Percentiles rank a stretch among this genome's conserved stretches.
phyloP scores from a whole-genome alignment of 2,329 filamentous ascomycete genomes.

The Diaporthe humulicola region DNA sequence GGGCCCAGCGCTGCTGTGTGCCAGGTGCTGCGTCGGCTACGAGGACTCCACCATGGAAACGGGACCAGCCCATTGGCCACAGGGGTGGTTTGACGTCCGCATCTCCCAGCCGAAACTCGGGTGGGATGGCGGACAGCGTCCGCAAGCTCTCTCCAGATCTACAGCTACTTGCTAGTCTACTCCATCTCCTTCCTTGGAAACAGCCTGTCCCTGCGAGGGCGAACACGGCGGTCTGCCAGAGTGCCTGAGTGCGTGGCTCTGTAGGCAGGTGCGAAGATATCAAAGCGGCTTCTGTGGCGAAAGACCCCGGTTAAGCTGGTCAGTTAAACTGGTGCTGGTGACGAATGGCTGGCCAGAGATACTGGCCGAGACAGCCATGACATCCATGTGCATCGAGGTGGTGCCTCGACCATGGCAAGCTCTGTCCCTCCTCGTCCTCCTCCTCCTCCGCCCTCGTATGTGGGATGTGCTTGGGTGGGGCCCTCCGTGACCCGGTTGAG shows the following conservation, averaged over 20 bases:
- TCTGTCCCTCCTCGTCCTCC: not conserved
- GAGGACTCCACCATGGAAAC: slow-evolving; percentile 26
- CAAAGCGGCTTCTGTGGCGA: not conserved
- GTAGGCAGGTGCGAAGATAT: not conserved
- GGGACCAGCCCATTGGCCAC: slow-evolving; percentile 24
- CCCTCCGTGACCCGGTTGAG: slow-evolving; percentile 20
- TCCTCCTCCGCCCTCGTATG: slow-evolving; percentile 9
- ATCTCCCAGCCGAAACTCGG: slow-evolving; percentile 26
- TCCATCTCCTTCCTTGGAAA: not conserved
- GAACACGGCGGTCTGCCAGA: not conserved
- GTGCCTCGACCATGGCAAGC: slow-evolving; percentile 18
- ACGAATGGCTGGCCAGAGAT: not conserved
- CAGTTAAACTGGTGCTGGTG: not conserved
- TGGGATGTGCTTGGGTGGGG: slow-evolving; percentile 28
- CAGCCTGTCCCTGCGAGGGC: not conserved
- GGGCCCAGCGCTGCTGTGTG: not conserved
- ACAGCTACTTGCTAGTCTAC: not conserved
- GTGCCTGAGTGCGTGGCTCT: not conserved
- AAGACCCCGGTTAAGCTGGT: not conserved
- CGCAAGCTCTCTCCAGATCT: slow-evolving; percentile 31
- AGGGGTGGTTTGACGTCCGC: slow-evolving; percentile 27
- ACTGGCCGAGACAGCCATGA: not conserved
- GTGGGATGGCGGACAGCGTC: slow-evolving; percentile 27
- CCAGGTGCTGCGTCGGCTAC: slow-evolving; percentile 23
- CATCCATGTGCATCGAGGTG: slow-evolving; percentile 9